Percentiles rank a stretch among this genome's conserved stretches.
Conservation (phyloP, 169 alveolate genomes). For the Eimeria brunetti region DNA sequence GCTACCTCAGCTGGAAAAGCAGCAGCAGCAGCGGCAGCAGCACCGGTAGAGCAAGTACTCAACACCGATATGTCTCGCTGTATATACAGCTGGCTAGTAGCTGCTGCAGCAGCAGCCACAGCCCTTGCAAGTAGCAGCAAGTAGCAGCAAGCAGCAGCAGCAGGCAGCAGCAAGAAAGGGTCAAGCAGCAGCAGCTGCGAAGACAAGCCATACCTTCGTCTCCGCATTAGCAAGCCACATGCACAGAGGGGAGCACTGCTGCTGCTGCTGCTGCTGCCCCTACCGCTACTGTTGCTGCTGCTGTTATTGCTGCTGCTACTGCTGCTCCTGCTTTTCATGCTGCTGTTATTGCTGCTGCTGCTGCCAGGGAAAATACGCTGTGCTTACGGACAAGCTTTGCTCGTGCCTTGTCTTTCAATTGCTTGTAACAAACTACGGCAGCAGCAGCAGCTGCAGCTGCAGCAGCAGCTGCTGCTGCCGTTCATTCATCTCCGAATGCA, state of each 20-base stretch:
- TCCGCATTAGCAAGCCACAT: not conserved
- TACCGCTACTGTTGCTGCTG: constrained; percentile 15
- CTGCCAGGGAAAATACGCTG: not conserved
- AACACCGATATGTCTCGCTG: not conserved
- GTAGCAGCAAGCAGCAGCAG: constrained; percentile 16
- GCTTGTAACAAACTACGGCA: not conserved
- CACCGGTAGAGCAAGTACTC: no score
- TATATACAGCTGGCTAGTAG: not conserved
- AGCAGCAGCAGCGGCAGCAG: no score
- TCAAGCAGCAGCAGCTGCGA: not conserved
- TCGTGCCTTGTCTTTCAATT: not conserved
- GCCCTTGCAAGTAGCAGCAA: constrained; percentile 1
- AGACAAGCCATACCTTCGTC: no score
- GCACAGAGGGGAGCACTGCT: not conserved
- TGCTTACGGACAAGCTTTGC: not conserved
- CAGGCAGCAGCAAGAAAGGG: not conserved
- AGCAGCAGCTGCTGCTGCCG: not conserved
- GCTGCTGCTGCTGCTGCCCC: not conserved
- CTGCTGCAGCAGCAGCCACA: constrained; percentile 9
- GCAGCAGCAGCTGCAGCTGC: not conserved
- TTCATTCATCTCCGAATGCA: not conserved
- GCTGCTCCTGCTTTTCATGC: no score
- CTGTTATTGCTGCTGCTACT: constrained; percentile 27
- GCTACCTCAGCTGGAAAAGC: no score
- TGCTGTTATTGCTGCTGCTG: not conserved